Evolutionary conservation across 106 monocot species (phyloP), one percentile per base, ranked within the genome.

Genomic region (Apostasia ramifera): DNA sequence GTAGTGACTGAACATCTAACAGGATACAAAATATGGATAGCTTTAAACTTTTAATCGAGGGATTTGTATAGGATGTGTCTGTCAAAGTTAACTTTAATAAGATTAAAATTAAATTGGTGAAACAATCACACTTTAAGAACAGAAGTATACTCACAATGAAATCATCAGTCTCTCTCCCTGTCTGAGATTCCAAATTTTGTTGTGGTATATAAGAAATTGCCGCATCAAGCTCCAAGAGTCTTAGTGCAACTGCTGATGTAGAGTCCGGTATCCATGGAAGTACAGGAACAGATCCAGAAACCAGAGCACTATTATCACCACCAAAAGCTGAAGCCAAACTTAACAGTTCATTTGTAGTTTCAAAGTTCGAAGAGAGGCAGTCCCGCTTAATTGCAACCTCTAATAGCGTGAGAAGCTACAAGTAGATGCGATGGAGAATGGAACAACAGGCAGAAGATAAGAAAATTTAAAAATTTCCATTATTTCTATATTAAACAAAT

Each of bases 201-300:
- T 87, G 70, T 42, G 82, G 61, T 37, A 76, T 66, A 56, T 93
- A 99, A 47, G 78, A 88, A 63, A 99, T 74, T 57, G 93, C 85
- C 12, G 93, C 69, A 78, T 93, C 98, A 76, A 99, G 74, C 63
- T 99, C 89, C 70, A 93, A 72, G 5, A 99, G 76, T 73, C 98
- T 78, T 43, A 99, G 74, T 3, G 77, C 84, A 44, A 93, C 90
- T 66, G 98, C 98, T 26, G 93, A 79, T 10, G 77, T 67, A 55
- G 86, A 88, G 51, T 71, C 65, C 46, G 98, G 90, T 66, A 99
- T 75, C 85, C 90, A 99, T 66, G 98, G 85, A 83, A 99, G 80
- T 4, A 87, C 85, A 59, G 76, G 59, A 65, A 85, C 84, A 66
- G 82, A 81, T 69, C 74, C 92, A 59, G 76, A 78, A 39, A 55